phyloP scores from a whole-genome alignment of 805 yeast species.

The Kuraishia floccosa region DNA sequence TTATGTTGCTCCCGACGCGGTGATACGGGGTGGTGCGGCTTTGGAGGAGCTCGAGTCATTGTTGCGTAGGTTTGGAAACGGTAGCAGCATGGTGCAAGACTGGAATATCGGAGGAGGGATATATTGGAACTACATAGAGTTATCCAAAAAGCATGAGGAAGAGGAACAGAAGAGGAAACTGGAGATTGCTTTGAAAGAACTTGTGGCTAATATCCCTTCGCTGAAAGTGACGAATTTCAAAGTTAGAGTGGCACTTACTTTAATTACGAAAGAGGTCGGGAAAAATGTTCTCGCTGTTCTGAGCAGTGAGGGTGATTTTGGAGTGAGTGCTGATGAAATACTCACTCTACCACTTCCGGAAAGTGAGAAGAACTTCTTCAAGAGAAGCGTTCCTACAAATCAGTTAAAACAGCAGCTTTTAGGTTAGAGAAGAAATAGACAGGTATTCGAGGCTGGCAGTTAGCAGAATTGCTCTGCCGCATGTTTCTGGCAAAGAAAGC shows the following conservation, averaged over 20 bases:
- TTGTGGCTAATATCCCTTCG: constrained; percentile 34
- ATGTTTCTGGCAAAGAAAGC: too few relatives aligned
- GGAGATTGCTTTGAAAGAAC: constrained; percentile 17
- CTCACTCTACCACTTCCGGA: constrained; percentile 30
- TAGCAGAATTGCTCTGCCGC: too few relatives aligned
- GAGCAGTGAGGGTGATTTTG: constrained; percentile 1
- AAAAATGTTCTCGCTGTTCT: constrained; percentile 15
- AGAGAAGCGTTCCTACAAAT: constrained; percentile 5
- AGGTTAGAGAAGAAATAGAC: too few relatives aligned
- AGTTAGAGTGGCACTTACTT: constrained; percentile 35
- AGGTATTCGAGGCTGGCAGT: too few relatives aligned
- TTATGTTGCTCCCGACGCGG: constrained; percentile 62
- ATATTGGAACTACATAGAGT: constrained; percentile 35
- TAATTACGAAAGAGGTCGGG: constrained; percentile 41
- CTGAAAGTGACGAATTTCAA: constrained; percentile 22
- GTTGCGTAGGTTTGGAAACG: constrained; percentile 29
- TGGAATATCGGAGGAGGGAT: constrained; percentile 54
- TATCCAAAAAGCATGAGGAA: constrained; percentile 9
- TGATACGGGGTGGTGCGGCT: constrained; percentile 32
- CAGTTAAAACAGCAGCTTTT: constrained; percentile 1
- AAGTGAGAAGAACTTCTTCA: constrained; percentile 28
- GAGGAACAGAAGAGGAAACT: constrained; percentile 11
- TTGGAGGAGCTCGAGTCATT: constrained; percentile 20
- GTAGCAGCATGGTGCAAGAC: constrained; percentile 22
- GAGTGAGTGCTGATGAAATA: constrained; percentile 20